phyloP scores from a whole-genome alignment of 495 filamentous ascomycete species.

The Emericellopsis terricola region DNA sequence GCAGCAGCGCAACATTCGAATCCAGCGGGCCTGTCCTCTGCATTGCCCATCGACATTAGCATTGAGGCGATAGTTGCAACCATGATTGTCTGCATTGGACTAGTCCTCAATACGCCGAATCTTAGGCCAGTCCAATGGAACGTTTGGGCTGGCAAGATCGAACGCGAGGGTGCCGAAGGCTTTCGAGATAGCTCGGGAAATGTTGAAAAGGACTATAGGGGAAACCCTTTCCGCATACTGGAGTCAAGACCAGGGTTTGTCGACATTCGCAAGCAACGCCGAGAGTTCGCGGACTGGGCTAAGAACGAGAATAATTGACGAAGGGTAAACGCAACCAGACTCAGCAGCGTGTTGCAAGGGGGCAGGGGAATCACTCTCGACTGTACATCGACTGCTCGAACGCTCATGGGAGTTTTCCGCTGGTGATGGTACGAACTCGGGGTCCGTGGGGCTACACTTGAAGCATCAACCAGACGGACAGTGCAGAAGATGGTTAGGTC shows the following conservation, averaged over 20 bases:
- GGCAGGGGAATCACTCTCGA: too few species aligned
- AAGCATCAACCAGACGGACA: too few species aligned
- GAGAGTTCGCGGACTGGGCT: constrained; percentile 48
- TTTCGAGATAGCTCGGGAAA: constrained; percentile 54
- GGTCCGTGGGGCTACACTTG: too few species aligned
- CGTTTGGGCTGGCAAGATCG: constrained; percentile 69
- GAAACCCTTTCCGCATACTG: constrained; percentile 30
- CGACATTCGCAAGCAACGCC: constrained; percentile 46
- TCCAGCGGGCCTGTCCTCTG: constrained; percentile 14
- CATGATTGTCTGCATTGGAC: constrained; percentile 44
- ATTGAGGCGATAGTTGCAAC: constrained; percentile 62
- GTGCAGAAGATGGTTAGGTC: too few species aligned
- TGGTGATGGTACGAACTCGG: too few species aligned
- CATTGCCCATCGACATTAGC: constrained; percentile 58
- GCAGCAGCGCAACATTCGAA: constrained; percentile 30
- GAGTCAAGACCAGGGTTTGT: constrained; percentile 29
- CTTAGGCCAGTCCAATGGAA: constrained; percentile 65
- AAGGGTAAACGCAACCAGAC: too few species aligned
- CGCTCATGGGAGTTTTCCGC: too few species aligned
- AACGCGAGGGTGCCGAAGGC: constrained; percentile 50
- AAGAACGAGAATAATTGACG: constrained; percentile 20
- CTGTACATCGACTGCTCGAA: too few species aligned
- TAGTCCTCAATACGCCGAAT: constrained; percentile 50
- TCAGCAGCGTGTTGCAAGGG: too few species aligned
- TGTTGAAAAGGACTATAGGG: constrained; percentile 28